Evolutionary conservation across 805 yeast species (phyloP).

Genomic region (Ogataea salicorniae): DNA sequence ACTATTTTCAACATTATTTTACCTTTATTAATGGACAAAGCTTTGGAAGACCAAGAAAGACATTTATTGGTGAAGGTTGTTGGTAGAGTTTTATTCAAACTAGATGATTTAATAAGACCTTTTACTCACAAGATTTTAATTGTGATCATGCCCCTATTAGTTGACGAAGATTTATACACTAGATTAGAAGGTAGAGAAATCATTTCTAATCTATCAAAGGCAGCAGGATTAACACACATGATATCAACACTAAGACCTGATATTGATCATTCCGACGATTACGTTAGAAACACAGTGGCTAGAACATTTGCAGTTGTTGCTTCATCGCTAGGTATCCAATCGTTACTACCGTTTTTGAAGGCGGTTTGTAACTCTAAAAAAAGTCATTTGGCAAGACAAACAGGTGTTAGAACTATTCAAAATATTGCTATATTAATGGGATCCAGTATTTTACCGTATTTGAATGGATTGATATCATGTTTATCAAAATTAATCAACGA

Average conservation of each 20-base stretch:
- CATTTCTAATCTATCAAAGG: constrained; percentile 65
- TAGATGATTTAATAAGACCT: constrained; percentile 65
- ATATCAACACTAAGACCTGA: constrained; percentile 77
- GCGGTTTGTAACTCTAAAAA: constrained; percentile 76
- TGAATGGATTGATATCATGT: constrained; percentile 60
- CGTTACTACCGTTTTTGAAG: constrained; percentile 69
- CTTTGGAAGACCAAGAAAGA: constrained; percentile 75
- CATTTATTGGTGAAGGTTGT: constrained; percentile 74
- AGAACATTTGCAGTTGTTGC: constrained; percentile 82
- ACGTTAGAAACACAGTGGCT: constrained; percentile 69
- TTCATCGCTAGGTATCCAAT: constrained; percentile 66
- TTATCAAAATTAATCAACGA: constrained; percentile 56
- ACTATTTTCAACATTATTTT: constrained; percentile 63
- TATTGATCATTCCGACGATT: constrained; percentile 77
- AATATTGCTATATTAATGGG: constrained; percentile 69
- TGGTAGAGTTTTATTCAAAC: constrained; percentile 59
- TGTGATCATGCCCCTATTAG: constrained; percentile 72
- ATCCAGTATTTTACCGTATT: constrained; percentile 67
- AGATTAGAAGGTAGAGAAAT: constrained; percentile 77
- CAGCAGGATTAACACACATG: constrained; percentile 79
- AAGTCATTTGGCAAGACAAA: constrained; percentile 77
- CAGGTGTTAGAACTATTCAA: constrained; percentile 74
- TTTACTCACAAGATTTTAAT: constrained; percentile 65
- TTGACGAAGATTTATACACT: constrained; percentile 73
- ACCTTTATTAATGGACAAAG: constrained; percentile 68